A percentile compares a stretch with the other conserved stretches of the same genome.
Conservation (phyloP, 179 eudicot genomes). For the Beta corolliflora region DNA sequence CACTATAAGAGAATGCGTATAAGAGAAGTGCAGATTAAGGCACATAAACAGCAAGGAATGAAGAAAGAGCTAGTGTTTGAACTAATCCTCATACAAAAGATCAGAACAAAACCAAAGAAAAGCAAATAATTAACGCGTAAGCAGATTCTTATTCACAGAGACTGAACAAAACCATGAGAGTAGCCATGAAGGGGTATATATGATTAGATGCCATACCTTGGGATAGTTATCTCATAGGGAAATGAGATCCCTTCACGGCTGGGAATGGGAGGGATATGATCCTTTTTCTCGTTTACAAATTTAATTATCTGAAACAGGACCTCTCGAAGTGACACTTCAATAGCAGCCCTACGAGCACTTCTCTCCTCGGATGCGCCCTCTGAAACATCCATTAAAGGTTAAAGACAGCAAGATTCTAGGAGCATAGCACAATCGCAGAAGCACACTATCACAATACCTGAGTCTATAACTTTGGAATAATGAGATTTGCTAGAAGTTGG, state of each 20-base stretch:
- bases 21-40: background rate
- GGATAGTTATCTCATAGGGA: constrained; percentile 89
- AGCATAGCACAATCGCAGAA: constrained; percentile 10
- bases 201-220: constrained; percentile 54
- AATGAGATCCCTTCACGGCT: constrained; percentile 79
- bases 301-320: constrained; percentile 90
- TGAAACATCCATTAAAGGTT: constrained; percentile 23
- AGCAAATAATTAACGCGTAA: background rate
- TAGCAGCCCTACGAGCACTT: constrained; percentile 64
- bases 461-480: constrained; percentile 72
- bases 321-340: constrained; percentile 82
- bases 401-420: background rate
- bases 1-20: background rate
- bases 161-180: background rate
- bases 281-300: constrained; percentile 92
- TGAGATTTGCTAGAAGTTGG: constrained; percentile 67
- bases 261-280: constrained; percentile 87
- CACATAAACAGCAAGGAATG: background rate
- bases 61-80: background rate
- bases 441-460: constrained; percentile 51
- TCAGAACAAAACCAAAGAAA: background rate
- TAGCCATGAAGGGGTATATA: constrained; percentile 1
- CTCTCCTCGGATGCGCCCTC: constrained; percentile 68
- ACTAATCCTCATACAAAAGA: background rate
- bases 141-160: background rate